Evolutionary conservation across 2,329 filamentous ascomycete species (phyloP), one percentile per base, ranked within the genome.

Genomic region (Mycosphaerelloides madeirae): DNA sequence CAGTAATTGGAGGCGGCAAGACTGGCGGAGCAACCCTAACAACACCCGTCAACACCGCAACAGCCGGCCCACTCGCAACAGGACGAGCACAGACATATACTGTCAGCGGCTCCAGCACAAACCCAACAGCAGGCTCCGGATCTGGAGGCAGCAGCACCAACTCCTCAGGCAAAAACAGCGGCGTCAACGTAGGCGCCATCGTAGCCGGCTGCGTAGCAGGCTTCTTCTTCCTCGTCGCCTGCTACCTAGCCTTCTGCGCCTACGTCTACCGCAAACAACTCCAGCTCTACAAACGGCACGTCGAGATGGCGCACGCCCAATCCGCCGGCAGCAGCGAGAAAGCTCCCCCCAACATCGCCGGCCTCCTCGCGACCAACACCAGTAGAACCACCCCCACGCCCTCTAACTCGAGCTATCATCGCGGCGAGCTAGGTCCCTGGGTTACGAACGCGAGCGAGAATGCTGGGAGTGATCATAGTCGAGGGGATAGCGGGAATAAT

Each of bases 201-300:
- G 67, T 78, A 9, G 76, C 76, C 0, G 76, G 75, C 13, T 71
- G 83, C 15, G 69, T 88, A 25, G 84, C 85, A 0, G 83, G 81
- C n/a, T 58, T 83, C 3, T 72, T 85, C 3, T 78, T 79, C 37
- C 55, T 84, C 14, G 57, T 80, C 0, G 81, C 81, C 2, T 67
- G 70, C 1, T 87, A 86, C 61, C 74, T 86, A 11, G 81, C 79
- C 35, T 87, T 84, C 70, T 85, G 82, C 65, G 76, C 78, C 14
- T 87, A 81, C 78, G 69, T 89, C 6, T 88, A 88, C 69, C 76
- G 83, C 20, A 81, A 81, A 38, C 84, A 85, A 62, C 76, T 88
- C 13, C 65, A 70, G 22, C 76, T 85, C 8, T 89, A 87, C 71
- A 82, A 83, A 65, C 71, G 76, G 28, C 84, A 88, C 60, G 76